Evolutionary conservation across 2,329 filamentous ascomycete genomes (phyloP).

Genomic region (Penicillium sp.): DNA sequence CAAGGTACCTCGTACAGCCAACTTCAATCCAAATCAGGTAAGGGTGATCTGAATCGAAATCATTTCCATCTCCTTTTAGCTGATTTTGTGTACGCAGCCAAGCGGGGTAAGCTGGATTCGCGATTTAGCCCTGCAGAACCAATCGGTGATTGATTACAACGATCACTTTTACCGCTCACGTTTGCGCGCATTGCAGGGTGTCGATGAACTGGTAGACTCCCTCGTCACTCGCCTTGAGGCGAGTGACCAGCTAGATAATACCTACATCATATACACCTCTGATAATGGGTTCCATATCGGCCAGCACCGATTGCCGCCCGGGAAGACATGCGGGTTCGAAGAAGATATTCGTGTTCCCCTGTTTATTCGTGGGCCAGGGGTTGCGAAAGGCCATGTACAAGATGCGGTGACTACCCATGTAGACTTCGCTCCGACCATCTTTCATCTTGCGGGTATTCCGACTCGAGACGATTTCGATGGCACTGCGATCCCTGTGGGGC

Average conservation of each 20-base stretch:
- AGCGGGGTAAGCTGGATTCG: conserved; percentile 50
- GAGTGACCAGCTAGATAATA: conserved; percentile 49
- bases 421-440: conserved; percentile 62
- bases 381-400: conserved; percentile 45
- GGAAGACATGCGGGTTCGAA: conserved; percentile 59
- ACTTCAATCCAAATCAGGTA: conserved; percentile 65
- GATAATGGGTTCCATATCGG: conserved; percentile 63
- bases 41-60: conserved; percentile 7
- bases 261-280: conserved; percentile 62
- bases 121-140: conserved; percentile 46
- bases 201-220: conserved; percentile 55
- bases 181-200: conserved; percentile 52
- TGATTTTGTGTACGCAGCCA: conserved; percentile 21
- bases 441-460: conserved; percentile 45
- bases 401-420: conserved; percentile 60
- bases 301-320: conserved; percentile 58
- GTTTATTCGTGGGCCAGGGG: conserved; percentile 58
- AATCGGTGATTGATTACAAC: conserved; percentile 50
- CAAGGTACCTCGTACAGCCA: conserved; percentile 59
- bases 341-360: conserved; percentile 62
- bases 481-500: conserved; percentile 49
- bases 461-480: conserved; percentile 58
- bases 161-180: conserved; percentile 54
- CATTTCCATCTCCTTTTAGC: neutral
- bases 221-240: conserved; percentile 45